Evolutionary conservation across 257 asterid genomes (phyloP).

Genomic region (Solanum lycopersicoides): DNA sequence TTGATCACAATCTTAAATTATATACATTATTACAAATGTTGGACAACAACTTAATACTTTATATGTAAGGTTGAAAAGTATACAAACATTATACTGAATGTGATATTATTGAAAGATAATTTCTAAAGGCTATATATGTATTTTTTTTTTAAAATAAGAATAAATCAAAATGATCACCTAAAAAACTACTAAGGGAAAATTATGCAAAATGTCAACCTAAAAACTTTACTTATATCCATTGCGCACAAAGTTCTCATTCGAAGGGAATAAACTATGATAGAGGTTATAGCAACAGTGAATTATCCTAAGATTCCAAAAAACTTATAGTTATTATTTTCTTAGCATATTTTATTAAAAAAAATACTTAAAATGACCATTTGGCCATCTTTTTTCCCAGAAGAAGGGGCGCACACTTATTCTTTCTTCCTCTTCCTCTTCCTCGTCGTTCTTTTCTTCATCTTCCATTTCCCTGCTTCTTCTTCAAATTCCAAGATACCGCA

Average conservation of each 20-base stretch:
- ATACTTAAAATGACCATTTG: no score
- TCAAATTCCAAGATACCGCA: no score
- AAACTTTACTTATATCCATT: neutral
- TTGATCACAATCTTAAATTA: neutral
- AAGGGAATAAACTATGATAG: no score
- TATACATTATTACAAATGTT: neutral
- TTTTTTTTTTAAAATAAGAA: neutral
- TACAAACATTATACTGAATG: neutral
- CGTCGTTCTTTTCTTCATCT: no score
- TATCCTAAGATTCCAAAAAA: no score
- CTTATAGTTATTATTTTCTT: neutral
- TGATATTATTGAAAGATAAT: neutral
- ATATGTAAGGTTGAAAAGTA: neutral
- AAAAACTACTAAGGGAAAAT: neutral
- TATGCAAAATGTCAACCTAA: neutral
- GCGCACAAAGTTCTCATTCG: accelerated
- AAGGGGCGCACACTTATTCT: no score
- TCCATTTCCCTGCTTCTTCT: no score
- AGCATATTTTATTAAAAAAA: no score
- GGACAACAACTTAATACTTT: neutral
- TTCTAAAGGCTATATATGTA: neutral
- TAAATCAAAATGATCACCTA: neutral
- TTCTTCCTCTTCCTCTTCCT: no score
- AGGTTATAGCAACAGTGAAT: no score
- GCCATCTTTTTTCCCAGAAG: no score